Evolutionary conservation across 1,139 yeast species (phyloP), one percentile per base, ranked within the genome.

Genomic region (Hansenula anomala): DNA sequence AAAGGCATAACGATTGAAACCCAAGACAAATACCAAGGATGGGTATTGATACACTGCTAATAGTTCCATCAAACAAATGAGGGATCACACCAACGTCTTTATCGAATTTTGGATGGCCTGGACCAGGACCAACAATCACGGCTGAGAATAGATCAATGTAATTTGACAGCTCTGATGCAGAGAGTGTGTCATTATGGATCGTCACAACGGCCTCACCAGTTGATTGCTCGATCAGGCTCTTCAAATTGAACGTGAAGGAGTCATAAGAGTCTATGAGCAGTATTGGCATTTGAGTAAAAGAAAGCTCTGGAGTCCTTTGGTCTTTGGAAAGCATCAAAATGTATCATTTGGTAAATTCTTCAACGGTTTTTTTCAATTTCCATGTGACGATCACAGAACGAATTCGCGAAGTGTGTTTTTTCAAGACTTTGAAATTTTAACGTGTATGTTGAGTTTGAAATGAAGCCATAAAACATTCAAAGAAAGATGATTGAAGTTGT

Each of bases 81-180:
- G 55, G 75, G n/a, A 89, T 74, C 6, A 89, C 71, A 1, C 97
- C 97, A 19, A 85, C 78, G 55, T 90, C 97, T 1, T 58, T 58
- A 2, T 60, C 53, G 31, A 66, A 71, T 3, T 65, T 63, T 0
- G 98, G 98, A 50, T 85, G 79, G 0, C 99, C 99, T 0, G 99
- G 99, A 0, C 99, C 99, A 0, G 99, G 99, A 0, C 98, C 98
- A 13, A 92, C 72, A 0, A 92, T 80, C 5, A 94, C 71, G 35
- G 88, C 89, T 42, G 84, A 87, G 51, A 88, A 82, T n/a, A 66
- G 56, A 1, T 65, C 58, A 9, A 70, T 52, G 26, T 66, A 58
- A 3, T 38, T 37, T 11, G 37, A 34, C 33, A 80, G 65, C 25
- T 63, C 61, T 11, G 69, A 66, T 12, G 72, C 63, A 2, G 60